A percentile compares a stretch with the other conserved stretches of the same genome.
Evolutionary conservation across 768 basidiomycete genomes (phyloP).

Genomic region (Tubosaeta brunneosetosa): DNA sequence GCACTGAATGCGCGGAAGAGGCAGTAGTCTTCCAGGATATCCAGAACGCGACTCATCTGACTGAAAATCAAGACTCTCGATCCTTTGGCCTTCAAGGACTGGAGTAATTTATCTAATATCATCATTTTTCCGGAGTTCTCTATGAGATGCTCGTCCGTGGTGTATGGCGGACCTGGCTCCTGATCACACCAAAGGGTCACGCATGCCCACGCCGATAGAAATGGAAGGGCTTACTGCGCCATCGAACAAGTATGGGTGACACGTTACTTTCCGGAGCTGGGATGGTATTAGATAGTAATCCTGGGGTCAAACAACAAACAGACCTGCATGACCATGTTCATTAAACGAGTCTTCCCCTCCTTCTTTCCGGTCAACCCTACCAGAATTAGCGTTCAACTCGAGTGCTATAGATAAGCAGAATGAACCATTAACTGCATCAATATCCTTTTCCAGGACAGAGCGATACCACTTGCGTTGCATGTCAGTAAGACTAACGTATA

Average conservation of each 20-base stretch:
- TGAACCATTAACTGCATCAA: constrained; percentile 94
- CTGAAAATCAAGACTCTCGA: constrained; percentile 96
- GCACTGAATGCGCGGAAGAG: constrained; percentile 83
- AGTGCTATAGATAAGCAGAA: neutral
- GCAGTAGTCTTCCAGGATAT: constrained; percentile 97
- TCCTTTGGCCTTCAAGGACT: constrained; percentile 86
- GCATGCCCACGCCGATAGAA: neutral
- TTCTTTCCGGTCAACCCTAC: constrained; percentile 91
- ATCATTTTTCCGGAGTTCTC: constrained; percentile 97
- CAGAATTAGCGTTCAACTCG: neutral
- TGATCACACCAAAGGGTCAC: constrained; percentile 20
- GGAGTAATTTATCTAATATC: constrained; percentile 90
- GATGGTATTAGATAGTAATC: neutral
- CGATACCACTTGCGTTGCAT: constrained; percentile 99
- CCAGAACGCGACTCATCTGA: constrained; percentile 95
- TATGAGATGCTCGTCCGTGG: constrained; percentile 94
- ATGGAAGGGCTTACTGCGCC: constrained; percentile 59
- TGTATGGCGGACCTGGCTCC: constrained; percentile 98
- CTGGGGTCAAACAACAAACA: constrained; percentile 2
- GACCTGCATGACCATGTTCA: constrained; percentile 99
- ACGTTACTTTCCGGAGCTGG: constrained; percentile 76
- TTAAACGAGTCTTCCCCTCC: constrained; percentile 93
- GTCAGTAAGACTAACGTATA: constrained; percentile 93
- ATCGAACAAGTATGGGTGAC: constrained; percentile 89
- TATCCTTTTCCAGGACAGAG: constrained; percentile 93